Base-by-base conservation (phyloP, 345 rosid species). In the Syzygium oleosum region DNA sequence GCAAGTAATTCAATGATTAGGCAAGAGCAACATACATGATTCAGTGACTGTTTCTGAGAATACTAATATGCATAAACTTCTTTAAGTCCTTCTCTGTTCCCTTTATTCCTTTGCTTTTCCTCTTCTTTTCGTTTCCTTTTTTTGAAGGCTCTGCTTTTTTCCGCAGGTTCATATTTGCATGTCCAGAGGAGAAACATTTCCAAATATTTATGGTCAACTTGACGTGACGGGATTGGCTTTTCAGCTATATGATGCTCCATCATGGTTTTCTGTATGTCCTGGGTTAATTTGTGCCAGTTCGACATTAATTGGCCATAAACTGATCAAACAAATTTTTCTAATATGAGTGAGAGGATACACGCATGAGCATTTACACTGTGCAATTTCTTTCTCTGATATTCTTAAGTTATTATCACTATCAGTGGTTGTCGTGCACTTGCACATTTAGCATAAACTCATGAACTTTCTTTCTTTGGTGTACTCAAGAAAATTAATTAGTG, bases 181-280 rank as follows among this genome's bases (percentile, higher is more conserved):
- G 99, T 96, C 99, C 85, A 93, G 95, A 87, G 98, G 97, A 85
- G 99, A 97, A 90, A 91, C 96, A 63, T 97, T 96, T 93, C 99
- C 99, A 34, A 96, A 94, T 89, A 92, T 97, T 88, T 97, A 95
- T 90, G 99, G 99, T 87, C 98, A 96, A 87, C 96, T 97, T 89
- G 97, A 96, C 58, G 96, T 95, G 87, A 94, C 95, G 87, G 99
- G 95, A 88, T 89, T 95, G 91, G 94, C 94, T 85, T 96, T 97
- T 89, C 98, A 95, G 90, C 93, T 95, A 91, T 89, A 90, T 91
- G 99, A 96, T 91, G 94, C 99, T 87, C 99, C 99, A 90, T 95
- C 99, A 51, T 87, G 89, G 84, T 97, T 97, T 90, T 94, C 97
- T 88, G 98, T 97, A 95, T 89, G 99, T 91, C 87, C 86, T 73